A percentile compares a stretch with the other conserved stretches of the same genome.
Evolutionary conservation across 2,329 filamentous ascomycete species (phyloP).

Genomic region (Claviceps sp.): DNA sequence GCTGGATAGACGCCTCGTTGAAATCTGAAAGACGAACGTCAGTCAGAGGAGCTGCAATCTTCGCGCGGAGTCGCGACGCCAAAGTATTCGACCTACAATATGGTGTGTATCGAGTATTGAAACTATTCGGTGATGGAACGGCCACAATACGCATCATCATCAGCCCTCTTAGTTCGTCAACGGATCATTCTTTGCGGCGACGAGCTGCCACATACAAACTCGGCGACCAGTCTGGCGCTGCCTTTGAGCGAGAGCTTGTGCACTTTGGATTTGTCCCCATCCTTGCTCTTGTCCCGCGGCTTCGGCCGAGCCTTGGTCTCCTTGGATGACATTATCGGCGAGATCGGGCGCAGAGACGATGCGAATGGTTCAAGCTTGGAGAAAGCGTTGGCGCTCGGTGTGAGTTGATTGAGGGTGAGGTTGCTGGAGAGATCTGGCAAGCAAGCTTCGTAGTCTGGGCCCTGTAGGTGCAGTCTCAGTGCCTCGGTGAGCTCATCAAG

Average conservation of each 20-base stretch:
- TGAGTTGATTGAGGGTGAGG: not conserved
- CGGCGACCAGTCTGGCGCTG: conserved; percentile 73
- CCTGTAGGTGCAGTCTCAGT: not conserved
- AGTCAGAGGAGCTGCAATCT: not conserved
- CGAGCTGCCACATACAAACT: conserved; percentile 51
- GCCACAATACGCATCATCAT: not conserved
- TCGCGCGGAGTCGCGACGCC: too few species aligned
- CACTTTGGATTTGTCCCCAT: conserved; percentile 68
- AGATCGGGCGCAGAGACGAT: not conserved
- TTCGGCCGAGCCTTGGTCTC: conserved; percentile 9
- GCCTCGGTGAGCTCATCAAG: not conserved
- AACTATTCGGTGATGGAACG: conserved; percentile 40
- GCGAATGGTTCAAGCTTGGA: not conserved
- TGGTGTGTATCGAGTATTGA: conserved; percentile 96
- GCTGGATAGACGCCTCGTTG: conserved; percentile 79
- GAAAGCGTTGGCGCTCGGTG: not conserved
- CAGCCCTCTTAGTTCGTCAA: not conserved
- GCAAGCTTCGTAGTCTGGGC: not conserved
- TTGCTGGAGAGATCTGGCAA: conserved; percentile 14
- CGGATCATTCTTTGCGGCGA: not conserved
- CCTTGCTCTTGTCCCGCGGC: conserved; percentile 14
- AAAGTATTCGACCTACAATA: conserved; percentile 47
- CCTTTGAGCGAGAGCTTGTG: conserved; percentile 90
- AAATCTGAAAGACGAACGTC: conserved; percentile 43
- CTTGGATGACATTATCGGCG: conserved; percentile 17